Conservation (phyloP, 805 yeast species). For the Candida stauntonica region DNA sequence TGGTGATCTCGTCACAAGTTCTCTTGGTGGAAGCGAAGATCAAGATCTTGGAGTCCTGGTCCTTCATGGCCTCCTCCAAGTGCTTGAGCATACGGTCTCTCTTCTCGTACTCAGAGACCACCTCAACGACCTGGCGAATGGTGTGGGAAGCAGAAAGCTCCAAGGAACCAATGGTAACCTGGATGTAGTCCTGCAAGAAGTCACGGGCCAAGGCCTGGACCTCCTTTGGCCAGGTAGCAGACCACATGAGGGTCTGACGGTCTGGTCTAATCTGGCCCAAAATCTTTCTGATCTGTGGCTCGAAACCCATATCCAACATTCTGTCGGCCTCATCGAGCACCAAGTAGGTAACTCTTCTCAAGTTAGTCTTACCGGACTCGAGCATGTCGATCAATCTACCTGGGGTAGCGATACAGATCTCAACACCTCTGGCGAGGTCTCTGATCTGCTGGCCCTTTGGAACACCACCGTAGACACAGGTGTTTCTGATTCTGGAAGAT, state of each 20-base stretch:
- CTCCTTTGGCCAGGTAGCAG: slow-evolving; percentile 99
- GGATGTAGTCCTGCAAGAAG: slow-evolving; percentile 88
- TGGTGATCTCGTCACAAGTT: slow-evolving; percentile 93
- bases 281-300: slow-evolving; percentile 98
- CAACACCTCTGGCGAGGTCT: slow-evolving; percentile 92
- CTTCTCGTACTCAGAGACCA: slow-evolving; percentile 87
- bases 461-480: slow-evolving; percentile 99
- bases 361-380: slow-evolving; percentile 90
- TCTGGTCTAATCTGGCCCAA: slow-evolving; percentile 98
- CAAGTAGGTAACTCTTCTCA: slow-evolving; percentile 93
- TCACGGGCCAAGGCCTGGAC: slow-evolving; percentile 91
- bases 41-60: slow-evolving; percentile 70
- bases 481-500: slow-evolving; percentile 90
- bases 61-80: slow-evolving; percentile 72
- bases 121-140: slow-evolving; percentile 90
- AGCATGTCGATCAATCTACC: slow-evolving; percentile 98
- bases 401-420: slow-evolving; percentile 96
- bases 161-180: slow-evolving; percentile 93
- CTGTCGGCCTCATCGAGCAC: slow-evolving; percentile 99
- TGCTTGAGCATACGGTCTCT: slow-evolving; percentile 84
- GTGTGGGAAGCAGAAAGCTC: slow-evolving; percentile 96
- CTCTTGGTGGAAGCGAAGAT: slow-evolving; percentile 96
- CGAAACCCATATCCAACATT: slow-evolving; percentile 99
- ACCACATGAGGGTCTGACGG: slow-evolving; percentile 99
- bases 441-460: slow-evolving; percentile 97